Percentiles rank a stretch among this genome's conserved stretches.
Evolutionary conservation across 345 rosid species (phyloP).

Genomic region (Salix exigua): DNA sequence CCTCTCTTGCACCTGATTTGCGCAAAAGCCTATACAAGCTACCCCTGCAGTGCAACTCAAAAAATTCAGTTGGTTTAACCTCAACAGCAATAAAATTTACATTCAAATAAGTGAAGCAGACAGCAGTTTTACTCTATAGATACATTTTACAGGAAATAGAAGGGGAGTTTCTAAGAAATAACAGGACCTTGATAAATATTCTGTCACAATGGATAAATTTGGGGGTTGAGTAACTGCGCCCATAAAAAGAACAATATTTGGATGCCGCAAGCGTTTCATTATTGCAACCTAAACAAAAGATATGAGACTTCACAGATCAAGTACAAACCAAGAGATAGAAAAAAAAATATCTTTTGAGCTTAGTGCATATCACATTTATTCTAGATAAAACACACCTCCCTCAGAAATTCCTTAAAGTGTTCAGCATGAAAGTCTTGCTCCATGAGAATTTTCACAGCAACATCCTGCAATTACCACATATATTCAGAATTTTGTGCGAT

Average conservation of each 20-base stretch:
- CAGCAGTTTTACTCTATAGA: not conserved
- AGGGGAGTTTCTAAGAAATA: not conserved
- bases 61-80: slow-evolving; percentile 20
- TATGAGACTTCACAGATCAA: not conserved
- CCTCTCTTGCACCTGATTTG: slow-evolving; percentile 79
- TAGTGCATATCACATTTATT: not conserved
- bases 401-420: slow-evolving; percentile 80
- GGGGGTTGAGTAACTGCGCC: slow-evolving; percentile 99
- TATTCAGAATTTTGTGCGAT: not conserved
- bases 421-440: slow-evolving; percentile 94
- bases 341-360: not conserved
- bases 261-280: slow-evolving; percentile 97
- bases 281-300: slow-evolving; percentile 66
- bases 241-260: slow-evolving; percentile 98
- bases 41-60: slow-evolving; percentile 61
- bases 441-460: slow-evolving; percentile 99
- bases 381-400: slow-evolving; percentile 60
- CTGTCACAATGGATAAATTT: slow-evolving; percentile 94
- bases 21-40: slow-evolving; percentile 93
- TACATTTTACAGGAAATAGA: not conserved
- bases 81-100: not conserved
- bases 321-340: slow-evolving; percentile 7
- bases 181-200: slow-evolving; percentile 85
- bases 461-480: slow-evolving; percentile 60
- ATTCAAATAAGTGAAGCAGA: not conserved